phyloP scores from a whole-genome alignment of 108 stramenopile species.

The Schizochytrium sp. region DNA sequence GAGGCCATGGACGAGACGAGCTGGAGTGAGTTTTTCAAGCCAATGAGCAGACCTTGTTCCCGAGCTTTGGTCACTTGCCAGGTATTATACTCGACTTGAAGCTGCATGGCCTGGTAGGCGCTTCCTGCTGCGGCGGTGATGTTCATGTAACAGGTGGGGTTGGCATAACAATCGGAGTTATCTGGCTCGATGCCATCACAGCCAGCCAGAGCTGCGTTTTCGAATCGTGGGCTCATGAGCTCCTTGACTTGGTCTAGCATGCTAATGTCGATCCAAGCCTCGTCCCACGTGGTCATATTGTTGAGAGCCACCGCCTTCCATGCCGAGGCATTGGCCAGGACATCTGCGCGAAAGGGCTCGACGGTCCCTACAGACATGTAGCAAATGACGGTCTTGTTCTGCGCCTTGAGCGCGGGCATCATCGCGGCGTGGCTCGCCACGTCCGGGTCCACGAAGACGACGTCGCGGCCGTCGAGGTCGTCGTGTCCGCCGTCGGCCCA shows the following conservation, averaged over 20 bases:
- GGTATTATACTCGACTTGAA: not conserved
- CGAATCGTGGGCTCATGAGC: not conserved
- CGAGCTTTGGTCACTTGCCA: not conserved
- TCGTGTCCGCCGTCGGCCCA: not conserved
- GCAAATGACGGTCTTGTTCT: not conserved
- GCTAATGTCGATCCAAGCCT: not conserved
- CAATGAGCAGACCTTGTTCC: not conserved
- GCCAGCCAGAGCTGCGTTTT: not conserved
- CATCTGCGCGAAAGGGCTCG: not conserved
- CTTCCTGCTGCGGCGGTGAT: not conserved
- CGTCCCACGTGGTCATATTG: not conserved
- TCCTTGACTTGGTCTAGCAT: not conserved
- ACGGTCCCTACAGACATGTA: not conserved
- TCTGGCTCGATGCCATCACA: constrained; percentile 12
- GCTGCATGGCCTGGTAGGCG: not conserved
- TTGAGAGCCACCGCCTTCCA: not conserved
- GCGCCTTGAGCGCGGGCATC: not conserved
- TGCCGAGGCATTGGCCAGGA: not conserved
- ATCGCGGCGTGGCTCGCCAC: not conserved
- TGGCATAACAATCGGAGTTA: not conserved
- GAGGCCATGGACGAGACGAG: not conserved
- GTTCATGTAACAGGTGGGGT: not conserved
- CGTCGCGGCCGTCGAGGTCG: not conserved
- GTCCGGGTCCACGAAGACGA: not conserved
- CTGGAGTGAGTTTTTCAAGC: constrained; percentile 23